Conservation (phyloP, 306 rosid genomes). For the Vigna hirtella region DNA sequence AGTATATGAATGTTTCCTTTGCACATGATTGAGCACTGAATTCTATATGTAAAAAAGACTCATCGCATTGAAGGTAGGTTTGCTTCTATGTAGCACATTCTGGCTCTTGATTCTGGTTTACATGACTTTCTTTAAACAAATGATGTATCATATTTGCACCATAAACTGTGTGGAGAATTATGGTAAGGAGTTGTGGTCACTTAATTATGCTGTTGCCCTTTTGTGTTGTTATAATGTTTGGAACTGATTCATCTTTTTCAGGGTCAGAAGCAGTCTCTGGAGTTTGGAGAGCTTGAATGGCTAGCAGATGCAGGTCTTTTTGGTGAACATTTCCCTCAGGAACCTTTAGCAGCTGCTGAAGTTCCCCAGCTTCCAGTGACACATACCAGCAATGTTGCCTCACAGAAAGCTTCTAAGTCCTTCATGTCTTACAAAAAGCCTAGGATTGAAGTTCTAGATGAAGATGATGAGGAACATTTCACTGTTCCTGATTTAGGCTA, state of each 20-base stretch:
- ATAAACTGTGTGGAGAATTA: background rate
- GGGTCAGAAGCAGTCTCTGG: conserved; percentile 76
- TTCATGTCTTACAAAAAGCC: conserved; percentile 73
- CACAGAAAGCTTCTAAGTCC: conserved; percentile 65
- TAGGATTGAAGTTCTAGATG: conserved; percentile 64
- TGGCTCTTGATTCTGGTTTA: conserved; percentile 13
- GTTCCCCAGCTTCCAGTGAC: conserved; percentile 84
- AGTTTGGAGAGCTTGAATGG: conserved; percentile 95
- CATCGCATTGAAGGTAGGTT: background rate
- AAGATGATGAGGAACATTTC: conserved; percentile 88
- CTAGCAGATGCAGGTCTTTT: conserved; percentile 75
- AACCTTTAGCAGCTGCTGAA: conserved; percentile 84
- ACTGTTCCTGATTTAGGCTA: conserved; percentile 92
- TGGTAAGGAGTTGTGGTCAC: conserved; percentile 22
- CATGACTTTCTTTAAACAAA: background rate
- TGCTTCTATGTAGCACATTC: background rate
- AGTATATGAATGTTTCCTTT: background rate
- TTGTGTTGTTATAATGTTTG: background rate
- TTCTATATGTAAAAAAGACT: background rate
- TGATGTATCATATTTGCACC: conserved; percentile 18
- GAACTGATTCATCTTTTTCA: background rate
- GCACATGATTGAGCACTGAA: background rate
- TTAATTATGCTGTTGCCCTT: background rate
- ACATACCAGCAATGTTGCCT: conserved; percentile 53
- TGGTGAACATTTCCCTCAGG: conserved; percentile 70